phyloP scores from a whole-genome alignment of 129 eudicot genomes.

The Flaveria robusta region DNA sequence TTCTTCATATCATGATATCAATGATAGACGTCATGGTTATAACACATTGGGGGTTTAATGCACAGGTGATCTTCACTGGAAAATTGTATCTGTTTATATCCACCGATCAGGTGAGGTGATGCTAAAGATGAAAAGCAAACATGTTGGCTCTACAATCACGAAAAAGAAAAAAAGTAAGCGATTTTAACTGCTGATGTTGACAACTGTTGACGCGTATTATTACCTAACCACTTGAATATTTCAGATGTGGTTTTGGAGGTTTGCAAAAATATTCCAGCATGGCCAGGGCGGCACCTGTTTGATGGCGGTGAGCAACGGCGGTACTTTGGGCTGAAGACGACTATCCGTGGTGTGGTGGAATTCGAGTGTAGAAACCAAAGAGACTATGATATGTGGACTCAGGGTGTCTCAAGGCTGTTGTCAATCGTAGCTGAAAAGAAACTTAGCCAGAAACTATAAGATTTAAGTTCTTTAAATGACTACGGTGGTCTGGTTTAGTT shows the following conservation, averaged over 20 bases:
- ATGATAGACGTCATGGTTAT: not conserved
- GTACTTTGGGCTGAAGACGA: constrained; percentile 85
- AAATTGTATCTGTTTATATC: constrained; percentile 85
- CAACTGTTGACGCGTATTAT: not conserved
- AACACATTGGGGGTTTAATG: not conserved
- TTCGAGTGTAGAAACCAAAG: constrained; percentile 80
- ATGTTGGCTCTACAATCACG: constrained; percentile 81
- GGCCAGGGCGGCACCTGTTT: constrained; percentile 90
- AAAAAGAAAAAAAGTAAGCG: constrained; percentile 91
- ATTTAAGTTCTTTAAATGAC: constrained; percentile 19
- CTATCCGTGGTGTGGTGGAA: constrained; percentile 74
- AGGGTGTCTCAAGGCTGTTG: constrained; percentile 82
- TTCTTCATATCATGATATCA: not conserved
- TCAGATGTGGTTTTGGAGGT: constrained; percentile 90
- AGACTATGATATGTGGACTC: constrained; percentile 96
- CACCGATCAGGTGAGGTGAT: constrained; percentile 84
- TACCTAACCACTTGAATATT: constrained; percentile 8
- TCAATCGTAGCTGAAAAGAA: constrained; percentile 64
- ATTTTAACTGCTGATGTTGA: not conserved
- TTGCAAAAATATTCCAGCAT: constrained; percentile 72
- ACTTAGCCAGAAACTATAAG: constrained; percentile 21
- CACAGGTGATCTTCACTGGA: constrained; percentile 98
- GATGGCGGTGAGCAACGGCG: constrained; percentile 90
- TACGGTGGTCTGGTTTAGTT: constrained; percentile 15
- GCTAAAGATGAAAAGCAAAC: constrained; percentile 98